phyloP scores from a whole-genome alignment of 2,329 filamentous ascomycete species.

The Aspergillus sclerotialis region DNA sequence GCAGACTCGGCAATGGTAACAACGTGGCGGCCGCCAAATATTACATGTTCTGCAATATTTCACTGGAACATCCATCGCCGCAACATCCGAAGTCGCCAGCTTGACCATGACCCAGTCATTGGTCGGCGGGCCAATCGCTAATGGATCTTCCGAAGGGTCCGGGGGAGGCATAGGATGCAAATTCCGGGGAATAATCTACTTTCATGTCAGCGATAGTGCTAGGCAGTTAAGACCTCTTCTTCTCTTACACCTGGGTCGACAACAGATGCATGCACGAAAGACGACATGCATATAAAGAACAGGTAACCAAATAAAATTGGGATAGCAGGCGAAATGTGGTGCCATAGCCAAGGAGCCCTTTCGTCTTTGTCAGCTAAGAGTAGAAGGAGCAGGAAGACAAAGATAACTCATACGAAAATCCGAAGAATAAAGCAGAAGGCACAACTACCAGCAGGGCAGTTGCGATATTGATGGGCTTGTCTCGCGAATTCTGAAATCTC shows the following conservation, averaged over 20 bases:
- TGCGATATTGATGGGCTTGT: conserved; percentile 80
- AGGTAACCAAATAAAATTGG: conserved; percentile 86
- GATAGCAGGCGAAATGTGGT: conserved; percentile 77
- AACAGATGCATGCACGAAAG: conserved; percentile 85
- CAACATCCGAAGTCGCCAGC: conserved; percentile 63
- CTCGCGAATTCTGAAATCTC: conserved; percentile 77
- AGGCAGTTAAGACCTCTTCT: background rate
- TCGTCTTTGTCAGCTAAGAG: conserved; percentile 19
- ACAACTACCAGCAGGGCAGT: conserved; percentile 76
- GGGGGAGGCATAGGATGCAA: conserved; percentile 78
- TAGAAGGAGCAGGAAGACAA: background rate
- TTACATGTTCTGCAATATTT: conserved; percentile 98
- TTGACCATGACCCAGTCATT: conserved; percentile 94
- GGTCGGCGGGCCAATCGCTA: conserved; percentile 73
- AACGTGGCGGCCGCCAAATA: conserved; percentile 92
- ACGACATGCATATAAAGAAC: conserved; percentile 85
- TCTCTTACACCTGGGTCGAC: conserved; percentile 83
- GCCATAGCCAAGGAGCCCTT: conserved; percentile 73
- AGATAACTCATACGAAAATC: conserved; percentile 48
- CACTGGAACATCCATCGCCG: conserved; percentile 94
- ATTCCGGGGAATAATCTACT: conserved; percentile 86
- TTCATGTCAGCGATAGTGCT: conserved; percentile 6
- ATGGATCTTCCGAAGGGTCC: conserved; percentile 69
- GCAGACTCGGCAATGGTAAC: conserved; percentile 92
- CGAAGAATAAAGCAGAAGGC: conserved; percentile 76